Evolutionary conservation across 2,329 filamentous ascomycete genomes (phyloP).

Genomic region (Aureobasidium musti): DNA sequence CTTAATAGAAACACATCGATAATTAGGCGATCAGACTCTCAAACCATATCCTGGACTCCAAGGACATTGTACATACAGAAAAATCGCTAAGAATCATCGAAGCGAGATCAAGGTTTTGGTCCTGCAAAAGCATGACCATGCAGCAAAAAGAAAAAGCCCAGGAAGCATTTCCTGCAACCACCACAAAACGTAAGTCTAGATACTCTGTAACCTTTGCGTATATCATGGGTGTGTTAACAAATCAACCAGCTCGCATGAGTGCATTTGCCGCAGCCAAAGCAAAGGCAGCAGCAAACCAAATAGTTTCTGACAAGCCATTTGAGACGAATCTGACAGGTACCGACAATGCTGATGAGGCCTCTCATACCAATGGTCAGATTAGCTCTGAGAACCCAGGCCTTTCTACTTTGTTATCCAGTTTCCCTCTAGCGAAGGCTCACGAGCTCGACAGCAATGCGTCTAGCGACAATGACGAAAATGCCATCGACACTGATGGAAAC

Average conservation of each 20-base stretch:
- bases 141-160: conserved; percentile 40
- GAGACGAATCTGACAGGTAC: neutral
- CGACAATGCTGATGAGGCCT: neutral
- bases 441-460: conserved; percentile 31
- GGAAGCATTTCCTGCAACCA: conserved; percentile 39
- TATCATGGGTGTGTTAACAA: neutral
- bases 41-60: neutral
- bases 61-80: neutral
- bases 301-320: neutral
- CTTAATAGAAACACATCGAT: neutral
- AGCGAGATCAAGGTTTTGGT: neutral
- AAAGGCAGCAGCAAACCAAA: conserved; percentile 15
- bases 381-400: conserved; percentile 5
- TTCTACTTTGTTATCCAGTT: conserved; percentile 20
- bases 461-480: conserved; percentile 19
- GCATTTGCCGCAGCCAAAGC: conserved; percentile 40
- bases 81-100: neutral
- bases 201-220: no score
- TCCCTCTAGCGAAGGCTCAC: conserved; percentile 30
- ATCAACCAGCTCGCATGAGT: conserved; percentile 36
- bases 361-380: neutral
- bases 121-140: conserved; percentile 32
- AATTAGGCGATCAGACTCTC: neutral
- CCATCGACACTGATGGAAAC: conserved; percentile 5
- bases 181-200: conserved; percentile 7